Conservation (phyloP, 768 basidiomycete species). For the Chalciporus chontae region DNA sequence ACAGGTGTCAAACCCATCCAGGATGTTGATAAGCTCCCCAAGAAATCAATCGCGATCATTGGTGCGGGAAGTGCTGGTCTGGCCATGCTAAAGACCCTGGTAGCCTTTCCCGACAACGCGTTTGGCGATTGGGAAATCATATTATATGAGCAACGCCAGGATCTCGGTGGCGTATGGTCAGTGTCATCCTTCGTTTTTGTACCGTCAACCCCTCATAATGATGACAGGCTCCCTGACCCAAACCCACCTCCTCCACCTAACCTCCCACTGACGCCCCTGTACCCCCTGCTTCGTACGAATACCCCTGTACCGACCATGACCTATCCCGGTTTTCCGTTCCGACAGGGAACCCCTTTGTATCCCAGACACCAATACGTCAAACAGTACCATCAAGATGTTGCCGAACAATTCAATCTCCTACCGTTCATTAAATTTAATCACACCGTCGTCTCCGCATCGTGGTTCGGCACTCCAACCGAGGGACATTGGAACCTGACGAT, state of each 20-base stretch:
- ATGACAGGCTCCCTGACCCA: conserved; percentile 29
- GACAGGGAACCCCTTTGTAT: conserved; percentile 44
- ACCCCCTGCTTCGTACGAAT: conserved; percentile 51
- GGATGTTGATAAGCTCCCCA: neutral
- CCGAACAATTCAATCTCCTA: conserved; percentile 35
- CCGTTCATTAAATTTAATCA: conserved; percentile 40
- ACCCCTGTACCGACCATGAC: conserved; percentile 55
- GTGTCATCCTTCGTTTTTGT: conserved; percentile 3
- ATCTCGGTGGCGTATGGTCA: conserved; percentile 53
- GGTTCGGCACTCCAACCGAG: conserved; percentile 33
- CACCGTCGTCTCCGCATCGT: conserved; percentile 36
- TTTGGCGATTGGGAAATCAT: conserved; percentile 42
- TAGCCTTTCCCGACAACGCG: conserved; percentile 40
- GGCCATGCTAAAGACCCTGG: conserved; percentile 44
- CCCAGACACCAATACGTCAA: conserved; percentile 43
- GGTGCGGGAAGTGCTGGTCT: conserved; percentile 56
- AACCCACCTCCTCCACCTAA: conserved; percentile 34
- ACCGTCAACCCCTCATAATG: neutral
- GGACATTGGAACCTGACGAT: conserved; percentile 45
- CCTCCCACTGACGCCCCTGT: conserved; percentile 49
- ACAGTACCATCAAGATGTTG: conserved; percentile 45
- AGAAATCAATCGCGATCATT: conserved; percentile 51
- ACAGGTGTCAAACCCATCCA: neutral
- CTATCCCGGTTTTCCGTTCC: conserved; percentile 49
- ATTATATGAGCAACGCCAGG: conserved; percentile 46